Evolutionary conservation across 441 rosid species (phyloP).

Genomic region (Flueggea neowawraea): DNA sequence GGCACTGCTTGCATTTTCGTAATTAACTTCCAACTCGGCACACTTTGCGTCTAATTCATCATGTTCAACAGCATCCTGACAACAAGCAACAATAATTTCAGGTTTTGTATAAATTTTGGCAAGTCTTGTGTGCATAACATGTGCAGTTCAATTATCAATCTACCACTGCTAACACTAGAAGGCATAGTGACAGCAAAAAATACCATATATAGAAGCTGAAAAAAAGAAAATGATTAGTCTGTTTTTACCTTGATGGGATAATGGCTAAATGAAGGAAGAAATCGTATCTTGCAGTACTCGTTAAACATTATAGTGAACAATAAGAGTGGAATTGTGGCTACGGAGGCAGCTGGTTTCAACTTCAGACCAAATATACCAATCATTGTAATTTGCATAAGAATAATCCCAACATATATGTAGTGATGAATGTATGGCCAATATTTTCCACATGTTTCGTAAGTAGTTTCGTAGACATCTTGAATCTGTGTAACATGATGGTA

Average conservation of each 20-base stretch:
- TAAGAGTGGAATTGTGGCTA: constrained; percentile 73
- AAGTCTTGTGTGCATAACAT: neutral
- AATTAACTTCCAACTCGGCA: constrained; percentile 42
- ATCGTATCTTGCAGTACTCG: constrained; percentile 85
- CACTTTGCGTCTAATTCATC: constrained; percentile 62
- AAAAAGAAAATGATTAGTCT: too few relatives aligned
- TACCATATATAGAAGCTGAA: too few relatives aligned
- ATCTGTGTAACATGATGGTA: constrained; percentile 39
- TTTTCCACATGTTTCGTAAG: constrained; percentile 72
- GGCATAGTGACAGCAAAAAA: too few relatives aligned
- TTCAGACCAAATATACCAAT: constrained; percentile 89
- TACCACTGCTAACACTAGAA: too few relatives aligned
- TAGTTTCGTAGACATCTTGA: constrained; percentile 69
- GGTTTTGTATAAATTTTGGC: too few relatives aligned
- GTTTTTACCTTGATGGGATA: constrained; percentile 54
- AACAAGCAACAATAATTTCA: neutral
- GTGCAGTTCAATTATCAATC: too few relatives aligned
- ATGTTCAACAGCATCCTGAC: constrained; percentile 61
- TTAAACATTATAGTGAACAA: constrained; percentile 68
- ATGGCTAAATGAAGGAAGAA: constrained; percentile 69
- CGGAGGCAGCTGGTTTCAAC: constrained; percentile 79
- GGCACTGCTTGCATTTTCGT: constrained; percentile 39
- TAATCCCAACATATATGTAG: constrained; percentile 53
- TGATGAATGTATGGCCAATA: constrained; percentile 89
- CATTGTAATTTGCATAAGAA: constrained; percentile 94